Evolutionary conservation across 495 filamentous ascomycete genomes (phyloP).

Genomic region (Baudoinia panamericana): DNA sequence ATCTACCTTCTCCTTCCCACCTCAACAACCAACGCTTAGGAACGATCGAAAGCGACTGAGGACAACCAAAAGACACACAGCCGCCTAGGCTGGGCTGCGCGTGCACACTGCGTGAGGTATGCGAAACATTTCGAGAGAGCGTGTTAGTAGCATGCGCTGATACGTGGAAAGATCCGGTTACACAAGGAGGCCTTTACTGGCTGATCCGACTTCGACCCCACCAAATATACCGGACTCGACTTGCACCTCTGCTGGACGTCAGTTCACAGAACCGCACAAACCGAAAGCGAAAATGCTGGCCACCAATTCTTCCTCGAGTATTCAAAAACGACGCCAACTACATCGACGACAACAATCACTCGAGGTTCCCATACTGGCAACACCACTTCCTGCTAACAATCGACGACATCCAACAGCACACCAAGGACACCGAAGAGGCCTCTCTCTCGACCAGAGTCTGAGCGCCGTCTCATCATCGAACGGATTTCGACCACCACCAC

Average conservation of each 20-base stretch:
- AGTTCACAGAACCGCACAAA: constrained; percentile 3
- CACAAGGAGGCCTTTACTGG: constrained; percentile 17
- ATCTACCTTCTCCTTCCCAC: neutral
- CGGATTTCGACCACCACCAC: constrained; percentile 28
- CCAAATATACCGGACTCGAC: constrained; percentile 16
- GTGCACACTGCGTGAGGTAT: constrained; percentile 67
- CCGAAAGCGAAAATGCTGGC: constrained; percentile 54
- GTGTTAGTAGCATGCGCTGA: neutral
- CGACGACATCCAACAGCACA: constrained; percentile 37
- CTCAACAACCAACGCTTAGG: constrained; percentile 1
- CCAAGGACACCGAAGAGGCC: constrained; percentile 57
- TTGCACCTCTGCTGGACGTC: constrained; percentile 12
- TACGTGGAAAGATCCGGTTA: constrained; percentile 2
- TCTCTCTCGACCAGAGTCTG: constrained; percentile 58
- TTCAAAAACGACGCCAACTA: constrained; percentile 56
- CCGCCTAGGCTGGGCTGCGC: constrained; percentile 51
- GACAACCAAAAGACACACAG: constrained; percentile 20
- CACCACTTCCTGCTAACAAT: constrained; percentile 43
- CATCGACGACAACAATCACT: constrained; percentile 85
- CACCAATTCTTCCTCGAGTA: constrained; percentile 50
- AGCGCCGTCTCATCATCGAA: constrained; percentile 25
- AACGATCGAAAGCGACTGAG: neutral
- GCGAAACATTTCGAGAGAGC: constrained; percentile 8
- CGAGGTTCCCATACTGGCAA: constrained; percentile 20
- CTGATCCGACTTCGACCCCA: constrained; percentile 9